phyloP scores from a whole-genome alignment of 2,329 filamentous ascomycete genomes.

The Aplosporella prunicola region DNA sequence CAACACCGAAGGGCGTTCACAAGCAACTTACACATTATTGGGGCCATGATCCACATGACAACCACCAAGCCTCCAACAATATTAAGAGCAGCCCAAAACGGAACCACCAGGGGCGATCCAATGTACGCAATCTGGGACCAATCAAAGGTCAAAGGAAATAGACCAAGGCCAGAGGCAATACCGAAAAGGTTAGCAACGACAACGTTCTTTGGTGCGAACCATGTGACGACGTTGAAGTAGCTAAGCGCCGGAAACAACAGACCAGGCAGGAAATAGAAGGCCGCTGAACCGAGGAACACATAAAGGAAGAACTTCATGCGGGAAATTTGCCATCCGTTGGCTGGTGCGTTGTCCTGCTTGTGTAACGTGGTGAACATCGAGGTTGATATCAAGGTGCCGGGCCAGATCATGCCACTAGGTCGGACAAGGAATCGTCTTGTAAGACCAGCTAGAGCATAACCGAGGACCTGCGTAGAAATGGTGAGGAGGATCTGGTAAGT shows the following conservation, averaged over 20 bases:
- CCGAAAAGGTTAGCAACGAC: constrained; percentile 80
- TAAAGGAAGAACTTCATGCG: constrained; percentile 76
- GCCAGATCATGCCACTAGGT: constrained; percentile 87
- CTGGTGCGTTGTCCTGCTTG: constrained; percentile 71
- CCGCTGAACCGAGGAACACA: constrained; percentile 60
- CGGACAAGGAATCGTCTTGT: constrained; percentile 73
- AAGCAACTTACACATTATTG: constrained; percentile 51
- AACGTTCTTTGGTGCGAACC: constrained; percentile 81
- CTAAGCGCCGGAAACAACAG: constrained; percentile 74
- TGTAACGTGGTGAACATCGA: constrained; percentile 84
- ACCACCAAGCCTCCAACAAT: constrained; percentile 70
- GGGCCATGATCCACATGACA: constrained; percentile 78
- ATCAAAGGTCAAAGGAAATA: constrained; percentile 82
- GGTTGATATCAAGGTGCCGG: constrained; percentile 76
- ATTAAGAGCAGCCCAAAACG: constrained; percentile 80
- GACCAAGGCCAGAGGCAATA: constrained; percentile 70
- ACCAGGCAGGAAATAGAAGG: constrained; percentile 79
- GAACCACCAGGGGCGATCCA: constrained; percentile 71
- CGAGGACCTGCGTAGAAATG: constrained; percentile 76
- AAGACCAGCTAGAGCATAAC: constrained; percentile 77
- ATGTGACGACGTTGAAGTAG: constrained; percentile 83
- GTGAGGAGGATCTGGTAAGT: constrained; percentile 74
- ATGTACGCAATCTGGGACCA: constrained; percentile 87
- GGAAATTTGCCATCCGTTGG: constrained; percentile 73
- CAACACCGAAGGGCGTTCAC: constrained; percentile 7